Evolutionary conservation across 2,329 filamentous ascomycete species (phyloP), one percentile per base, ranked within the genome.

Genomic region (Epichloe coenophiala): DNA sequence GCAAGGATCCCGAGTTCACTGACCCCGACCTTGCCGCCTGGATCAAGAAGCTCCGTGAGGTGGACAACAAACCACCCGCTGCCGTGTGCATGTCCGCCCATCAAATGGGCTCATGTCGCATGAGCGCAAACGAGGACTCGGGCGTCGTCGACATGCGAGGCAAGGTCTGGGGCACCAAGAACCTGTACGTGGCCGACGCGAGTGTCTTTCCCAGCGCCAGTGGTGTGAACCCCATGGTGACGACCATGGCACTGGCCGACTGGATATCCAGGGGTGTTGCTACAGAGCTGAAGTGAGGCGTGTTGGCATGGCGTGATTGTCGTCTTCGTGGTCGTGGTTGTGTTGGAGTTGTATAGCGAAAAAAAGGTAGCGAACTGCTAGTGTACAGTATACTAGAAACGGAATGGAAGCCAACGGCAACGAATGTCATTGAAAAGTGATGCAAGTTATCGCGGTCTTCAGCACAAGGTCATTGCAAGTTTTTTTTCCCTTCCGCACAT

Each of bases 171-270:
- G 84, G 77, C 1, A 73, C 71, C 0, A 68, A 80, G 58, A 77
- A 75, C 1, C 60, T 90, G 58, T 88, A 80, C 61, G 78, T 90
- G 17, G 79, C 81, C 9, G 86, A 91, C 64, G 80, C 84, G 43
- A 88, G 83, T 62, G 81, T 88, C 11, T 85, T 90, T 54, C 86
- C 84, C 1, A 83, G 77, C 51, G 84, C 85, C 11, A 87, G 80
- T 61, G 86, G 86, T 1, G 85, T 89, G 33, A 90, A 90, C 63
- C 86, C 86, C 12, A 90, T 91, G 86, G 71, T 89, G 42, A 88
- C 85, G 12, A 75, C 72, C 51, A 88, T 90, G 86, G 78, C 79
- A 1, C 75, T 86, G 58, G 73, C 80, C 46, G 79, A 86, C 60
- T 78, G 77, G 67, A 82, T 86, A 54, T 78, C 78, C 3, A 69